phyloP scores from a whole-genome alignment of 345 rosid genomes.

The Draba incana region DNA sequence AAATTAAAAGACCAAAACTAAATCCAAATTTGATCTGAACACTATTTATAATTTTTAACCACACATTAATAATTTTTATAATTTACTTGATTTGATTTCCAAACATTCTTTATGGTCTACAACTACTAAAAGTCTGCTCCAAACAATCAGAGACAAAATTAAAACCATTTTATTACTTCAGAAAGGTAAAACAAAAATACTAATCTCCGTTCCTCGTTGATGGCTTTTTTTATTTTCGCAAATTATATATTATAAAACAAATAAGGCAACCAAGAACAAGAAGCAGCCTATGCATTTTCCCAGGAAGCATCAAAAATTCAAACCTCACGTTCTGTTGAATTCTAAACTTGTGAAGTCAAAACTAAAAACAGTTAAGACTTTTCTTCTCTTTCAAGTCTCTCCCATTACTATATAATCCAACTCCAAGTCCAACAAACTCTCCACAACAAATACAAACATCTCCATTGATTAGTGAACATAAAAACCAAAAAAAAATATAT shows the following conservation, averaged over 20 bases:
- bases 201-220: constrained; percentile 29
- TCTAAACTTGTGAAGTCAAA: constrained; percentile 26
- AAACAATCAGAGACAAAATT: not conserved
- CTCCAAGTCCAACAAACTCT: constrained; percentile 27
- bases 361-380: constrained; percentile 17
- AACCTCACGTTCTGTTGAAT: constrained; percentile 35
- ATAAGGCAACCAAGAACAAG: constrained; percentile 26
- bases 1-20: too few species aligned
- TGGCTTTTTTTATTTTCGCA: constrained; percentile 26
- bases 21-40: too few species aligned
- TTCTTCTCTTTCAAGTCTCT: constrained; percentile 30
- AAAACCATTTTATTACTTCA: not conserved
- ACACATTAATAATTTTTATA: too few species aligned
- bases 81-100: not conserved
- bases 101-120: constrained; percentile 1
- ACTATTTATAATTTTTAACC: too few species aligned
- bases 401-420: constrained; percentile 32
- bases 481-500: not conserved
- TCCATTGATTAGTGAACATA: not conserved
- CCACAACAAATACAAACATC: constrained; percentile 29
- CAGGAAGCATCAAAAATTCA: constrained; percentile 20
- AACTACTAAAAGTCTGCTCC: constrained; percentile 33
- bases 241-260: not conserved
- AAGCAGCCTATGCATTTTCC: constrained; percentile 39
- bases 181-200: not conserved